Percentiles rank a stretch among this genome's conserved stretches.
phyloP scores from a whole-genome alignment of 139 green algal genomes.

The Pleodorina starrii region DNA sequence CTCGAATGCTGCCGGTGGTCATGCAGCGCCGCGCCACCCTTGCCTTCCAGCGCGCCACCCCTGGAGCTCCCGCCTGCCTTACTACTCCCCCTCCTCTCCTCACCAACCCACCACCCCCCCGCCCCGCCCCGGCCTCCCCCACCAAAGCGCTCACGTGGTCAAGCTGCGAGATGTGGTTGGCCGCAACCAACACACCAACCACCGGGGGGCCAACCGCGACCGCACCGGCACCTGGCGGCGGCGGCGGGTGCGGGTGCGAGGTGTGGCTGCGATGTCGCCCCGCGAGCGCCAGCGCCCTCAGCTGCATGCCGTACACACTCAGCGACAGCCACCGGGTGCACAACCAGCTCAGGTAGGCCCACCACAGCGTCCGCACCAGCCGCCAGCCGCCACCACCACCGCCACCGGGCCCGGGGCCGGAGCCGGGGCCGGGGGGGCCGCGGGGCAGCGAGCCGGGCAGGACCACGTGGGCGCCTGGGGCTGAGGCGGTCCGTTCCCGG shows the following conservation, averaged over 20 bases:
- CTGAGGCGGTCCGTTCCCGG: too few relatives aligned
- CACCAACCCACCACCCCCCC: too few relatives aligned
- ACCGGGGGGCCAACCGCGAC: neutral
- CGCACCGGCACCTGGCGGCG: too few relatives aligned
- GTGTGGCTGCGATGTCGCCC: too few relatives aligned
- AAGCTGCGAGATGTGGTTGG: slow-evolving; percentile 29
- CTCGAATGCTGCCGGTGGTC: neutral
- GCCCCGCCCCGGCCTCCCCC: too few relatives aligned
- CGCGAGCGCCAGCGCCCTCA: neutral
- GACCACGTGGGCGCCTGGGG: neutral
- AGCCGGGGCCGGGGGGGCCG: neutral
- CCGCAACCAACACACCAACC: neutral
- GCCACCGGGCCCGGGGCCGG: neutral
- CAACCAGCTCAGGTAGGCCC: slow-evolving; percentile 18
- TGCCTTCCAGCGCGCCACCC: neutral
- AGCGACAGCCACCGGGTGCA: slow-evolving; percentile 33
- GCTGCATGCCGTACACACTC: slow-evolving; percentile 1
- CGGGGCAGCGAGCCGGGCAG: neutral
- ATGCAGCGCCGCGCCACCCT: neutral
- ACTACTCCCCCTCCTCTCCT: neutral
- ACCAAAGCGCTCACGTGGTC: neutral
- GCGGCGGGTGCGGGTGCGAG: too few relatives aligned
- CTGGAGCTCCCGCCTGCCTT: neutral
- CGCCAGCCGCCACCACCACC: neutral
- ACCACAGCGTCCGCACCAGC: slow-evolving; percentile 22